These are phyloP conservation scores for Suillus subaureus DNA, from an alignment of 768 basidiomycete genomes.

Conservation along the genomic window DNA sequence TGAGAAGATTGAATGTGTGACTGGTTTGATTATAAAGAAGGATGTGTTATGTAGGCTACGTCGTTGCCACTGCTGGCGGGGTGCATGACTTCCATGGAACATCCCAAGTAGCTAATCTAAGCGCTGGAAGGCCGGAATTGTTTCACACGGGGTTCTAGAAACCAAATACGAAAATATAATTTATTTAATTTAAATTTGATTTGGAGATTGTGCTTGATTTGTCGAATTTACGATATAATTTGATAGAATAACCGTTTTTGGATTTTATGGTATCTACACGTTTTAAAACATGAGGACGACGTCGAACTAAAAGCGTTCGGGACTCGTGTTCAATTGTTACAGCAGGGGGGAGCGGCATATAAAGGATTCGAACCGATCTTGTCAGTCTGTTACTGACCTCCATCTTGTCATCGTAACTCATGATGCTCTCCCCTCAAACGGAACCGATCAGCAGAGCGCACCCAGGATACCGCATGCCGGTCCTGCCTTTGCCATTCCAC, in stretches of 20 bases:
- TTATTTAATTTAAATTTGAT: not conserved
- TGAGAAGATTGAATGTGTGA: not conserved
- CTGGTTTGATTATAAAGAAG: conserved; percentile 3
- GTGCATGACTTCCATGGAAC: conserved; percentile 6
- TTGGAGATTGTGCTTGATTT: conserved; percentile 1
- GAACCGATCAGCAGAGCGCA: conserved; percentile 41
- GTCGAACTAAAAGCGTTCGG: conserved; percentile 12
- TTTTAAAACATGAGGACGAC: conserved; percentile 15
- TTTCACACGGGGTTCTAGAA: conserved; percentile 15
- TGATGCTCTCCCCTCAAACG: conserved; percentile 32
- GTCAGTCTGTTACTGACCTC: conserved; percentile 2
- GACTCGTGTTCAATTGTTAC: conserved; percentile 16
- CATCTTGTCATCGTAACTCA: conserved; percentile 27
- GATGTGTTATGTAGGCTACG: not conserved
- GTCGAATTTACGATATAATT: not conserved
- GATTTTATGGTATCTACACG: conserved; percentile 6
- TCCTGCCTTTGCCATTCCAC: conserved; percentile 34
- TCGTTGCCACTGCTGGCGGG: conserved; percentile 1
- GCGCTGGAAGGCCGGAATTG: not conserved
- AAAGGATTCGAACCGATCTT: conserved; percentile 10
- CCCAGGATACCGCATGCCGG: conserved; percentile 40
- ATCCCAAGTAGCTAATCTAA: conserved; percentile 7
- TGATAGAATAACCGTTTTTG: conserved; percentile 6
- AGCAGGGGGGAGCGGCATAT: conserved; percentile 10
- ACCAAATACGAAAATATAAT: not conserved